These are phyloP conservation scores for Leucocoprinus leucothites DNA, from an alignment of 768 basidiomycete species.

Conservation along the genomic window DNA sequence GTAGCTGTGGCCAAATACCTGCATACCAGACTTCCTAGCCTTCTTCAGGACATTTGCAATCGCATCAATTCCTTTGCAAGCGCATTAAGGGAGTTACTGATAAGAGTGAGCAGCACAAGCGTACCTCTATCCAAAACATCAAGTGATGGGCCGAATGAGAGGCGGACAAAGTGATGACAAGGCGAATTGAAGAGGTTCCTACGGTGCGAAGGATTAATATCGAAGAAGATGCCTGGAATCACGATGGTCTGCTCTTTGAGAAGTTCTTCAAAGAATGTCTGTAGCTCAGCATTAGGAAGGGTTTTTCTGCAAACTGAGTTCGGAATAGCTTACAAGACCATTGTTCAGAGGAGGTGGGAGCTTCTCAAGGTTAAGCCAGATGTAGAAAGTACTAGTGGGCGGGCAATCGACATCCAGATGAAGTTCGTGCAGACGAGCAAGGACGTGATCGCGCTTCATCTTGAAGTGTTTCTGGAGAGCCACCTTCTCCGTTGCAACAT, in stretches of 20 bases:
- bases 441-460: constrained; percentile 85
- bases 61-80: constrained; percentile 70
- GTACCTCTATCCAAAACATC: constrained; percentile 74
- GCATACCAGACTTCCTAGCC: constrained; percentile 59
- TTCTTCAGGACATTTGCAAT: constrained; percentile 76
- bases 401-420: constrained; percentile 75
- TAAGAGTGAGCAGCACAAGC: constrained; percentile 9
- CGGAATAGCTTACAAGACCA: constrained; percentile 54
- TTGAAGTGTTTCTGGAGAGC: constrained; percentile 92
- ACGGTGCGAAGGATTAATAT: constrained; percentile 78
- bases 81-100: constrained; percentile 3
- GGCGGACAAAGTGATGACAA: constrained; percentile 85
- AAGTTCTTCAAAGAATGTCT: constrained; percentile 94
- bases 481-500: constrained; percentile 69
- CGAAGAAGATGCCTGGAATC: constrained; percentile 90
- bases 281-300: not conserved
- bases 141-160: constrained; percentile 84
- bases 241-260: constrained; percentile 89
- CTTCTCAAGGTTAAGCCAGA: constrained; percentile 85
- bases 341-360: constrained; percentile 84
- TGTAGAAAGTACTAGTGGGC: constrained; percentile 86
- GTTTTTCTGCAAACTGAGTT: not conserved
- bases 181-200: constrained; percentile 89
- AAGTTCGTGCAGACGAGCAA: constrained; percentile 74
- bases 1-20: constrained; percentile 65